These are phyloP conservation scores for Eimeria maxima DNA, from an alignment of 169 alveolate genomes.

Conservation along the genomic window DNA sequence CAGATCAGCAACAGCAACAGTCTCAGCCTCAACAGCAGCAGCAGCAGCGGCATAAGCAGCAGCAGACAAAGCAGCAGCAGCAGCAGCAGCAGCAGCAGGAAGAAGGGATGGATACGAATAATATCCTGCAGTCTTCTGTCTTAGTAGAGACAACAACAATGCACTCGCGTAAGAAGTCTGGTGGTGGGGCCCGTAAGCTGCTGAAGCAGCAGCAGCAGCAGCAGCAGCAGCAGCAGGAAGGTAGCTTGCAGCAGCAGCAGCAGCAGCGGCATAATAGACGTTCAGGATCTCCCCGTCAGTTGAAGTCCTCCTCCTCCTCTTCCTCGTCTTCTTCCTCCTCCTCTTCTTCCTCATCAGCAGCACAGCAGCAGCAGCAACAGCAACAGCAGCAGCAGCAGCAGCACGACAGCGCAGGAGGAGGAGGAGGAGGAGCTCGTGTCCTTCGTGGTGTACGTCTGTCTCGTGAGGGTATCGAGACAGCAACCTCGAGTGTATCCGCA, in stretches of 20 bases:
- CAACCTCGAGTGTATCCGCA: background rate
- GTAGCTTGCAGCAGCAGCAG: constrained; percentile 13
- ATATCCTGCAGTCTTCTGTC: background rate
- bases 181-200: constrained; percentile 1
- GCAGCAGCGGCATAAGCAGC: constrained; percentile 9
- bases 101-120: background rate
- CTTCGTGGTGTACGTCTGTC: background rate
- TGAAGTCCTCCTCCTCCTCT: background rate
- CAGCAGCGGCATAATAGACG: no score
- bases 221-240: constrained; percentile 20
- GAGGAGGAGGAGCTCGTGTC: background rate
- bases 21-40: background rate
- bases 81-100: constrained; percentile 39
- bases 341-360: background rate
- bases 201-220: constrained; percentile 55
- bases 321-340: no score
- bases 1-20: background rate
- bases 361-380: constrained; percentile 36
- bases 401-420: no score
- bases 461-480: background rate
- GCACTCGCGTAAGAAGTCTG: background rate
- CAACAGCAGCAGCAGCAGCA: constrained; percentile 28
- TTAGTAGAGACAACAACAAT: background rate
- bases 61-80: constrained; percentile 23
- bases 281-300: background rate